Base-by-base conservation (phyloP, 176 grass and related monocot species). In the Ensete glaucum region DNA sequence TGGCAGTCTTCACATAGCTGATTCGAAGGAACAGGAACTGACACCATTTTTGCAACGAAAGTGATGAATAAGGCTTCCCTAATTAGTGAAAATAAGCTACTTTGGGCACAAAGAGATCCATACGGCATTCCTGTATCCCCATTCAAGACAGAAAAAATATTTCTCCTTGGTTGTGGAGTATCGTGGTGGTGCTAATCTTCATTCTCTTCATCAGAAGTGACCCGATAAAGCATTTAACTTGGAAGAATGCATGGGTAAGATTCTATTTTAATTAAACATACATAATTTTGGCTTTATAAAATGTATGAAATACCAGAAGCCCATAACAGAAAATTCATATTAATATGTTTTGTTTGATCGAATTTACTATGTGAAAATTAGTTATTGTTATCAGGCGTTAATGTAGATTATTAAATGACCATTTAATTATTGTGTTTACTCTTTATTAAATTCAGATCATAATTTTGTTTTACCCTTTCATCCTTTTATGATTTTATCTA, bases 111-210 rank as follows among this genome's bases (percentile, higher is more conserved):
- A 64, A 77, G 20, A 50, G 74, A 76, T 76, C 64, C 48, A 15
- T 76, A 6, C 74, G 5, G 34, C 58, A 21, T 62, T 59, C 19
- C 27, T 76, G 11, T 76, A 76, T 50, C 49, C 73, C 24, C 57
- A 76, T 62, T 76, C 50, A 57, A 76, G 73, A 76, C 73, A 63
- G 73, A 62, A 49, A 76, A 76, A 27, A 62, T 62, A n/a, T 50
- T 22, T 62, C 34, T 62, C 56, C 73, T 62, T 76, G 19, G 56
- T 76, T 19, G 64, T 77, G 60, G 75, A 77, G 60, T 77, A 65
- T 21, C 53, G 75, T 20, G 64, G 20, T 25, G 75, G 48, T 22
- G 75, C 60, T 9, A 77, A 52, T 26, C 20, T 77, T 16, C 59
- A 65, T 9, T 65, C 59, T 77, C 60, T 77, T 24, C 75, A 34